Percentiles rank a stretch among this genome's conserved stretches.
Conservation (phyloP, 2,329 filamentous ascomycete species). For the Monosporascus cannonballus region DNA sequence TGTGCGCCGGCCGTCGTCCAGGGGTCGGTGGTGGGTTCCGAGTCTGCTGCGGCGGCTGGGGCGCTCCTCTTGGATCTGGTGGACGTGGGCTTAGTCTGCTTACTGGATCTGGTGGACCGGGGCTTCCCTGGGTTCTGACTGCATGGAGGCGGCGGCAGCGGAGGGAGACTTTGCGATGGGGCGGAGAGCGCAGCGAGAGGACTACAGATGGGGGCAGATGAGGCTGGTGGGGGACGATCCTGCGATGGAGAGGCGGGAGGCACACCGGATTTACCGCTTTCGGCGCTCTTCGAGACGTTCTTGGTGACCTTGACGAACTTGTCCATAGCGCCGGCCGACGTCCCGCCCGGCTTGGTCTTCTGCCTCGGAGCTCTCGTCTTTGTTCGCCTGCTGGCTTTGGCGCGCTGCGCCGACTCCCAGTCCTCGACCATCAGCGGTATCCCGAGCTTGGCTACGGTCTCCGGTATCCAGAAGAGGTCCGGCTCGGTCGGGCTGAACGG, state of each 20-base stretch:
- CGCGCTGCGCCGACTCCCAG: conserved; percentile 46
- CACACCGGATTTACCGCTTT: conserved; percentile 1
- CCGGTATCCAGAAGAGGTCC: conserved; percentile 64
- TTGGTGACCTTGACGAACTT: conserved; percentile 37
- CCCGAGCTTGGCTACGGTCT: conserved; percentile 57
- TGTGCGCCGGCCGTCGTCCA: conserved; percentile 40
- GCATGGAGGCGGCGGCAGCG: conserved; percentile 1
- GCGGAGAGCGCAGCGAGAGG: conserved; percentile 1
- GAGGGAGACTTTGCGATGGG: conserved; percentile 9
- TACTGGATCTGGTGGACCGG: conserved; percentile 20
- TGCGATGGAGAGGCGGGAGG: neutral
- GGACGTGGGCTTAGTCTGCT: conserved; percentile 20
- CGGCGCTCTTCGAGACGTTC: conserved; percentile 8
- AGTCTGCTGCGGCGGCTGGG: conserved; percentile 14
- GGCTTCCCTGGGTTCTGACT: conserved; percentile 9
- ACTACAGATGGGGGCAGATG: neutral
- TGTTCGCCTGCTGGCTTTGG: conserved; percentile 21
- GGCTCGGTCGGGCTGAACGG: conserved; percentile 60
- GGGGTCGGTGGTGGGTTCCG: conserved; percentile 23
- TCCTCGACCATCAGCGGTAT: conserved; percentile 58
- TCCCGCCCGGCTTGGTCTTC: conserved; percentile 17
- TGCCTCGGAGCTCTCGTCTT: conserved; percentile 17
- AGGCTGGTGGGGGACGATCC: conserved; percentile 1
- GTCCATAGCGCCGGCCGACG: conserved; percentile 29
- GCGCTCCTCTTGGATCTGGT: conserved; percentile 15